These are phyloP conservation scores for Jacaranda copaia DNA, from an alignment of 257 asterid genomes.

Conservation along the genomic window DNA sequence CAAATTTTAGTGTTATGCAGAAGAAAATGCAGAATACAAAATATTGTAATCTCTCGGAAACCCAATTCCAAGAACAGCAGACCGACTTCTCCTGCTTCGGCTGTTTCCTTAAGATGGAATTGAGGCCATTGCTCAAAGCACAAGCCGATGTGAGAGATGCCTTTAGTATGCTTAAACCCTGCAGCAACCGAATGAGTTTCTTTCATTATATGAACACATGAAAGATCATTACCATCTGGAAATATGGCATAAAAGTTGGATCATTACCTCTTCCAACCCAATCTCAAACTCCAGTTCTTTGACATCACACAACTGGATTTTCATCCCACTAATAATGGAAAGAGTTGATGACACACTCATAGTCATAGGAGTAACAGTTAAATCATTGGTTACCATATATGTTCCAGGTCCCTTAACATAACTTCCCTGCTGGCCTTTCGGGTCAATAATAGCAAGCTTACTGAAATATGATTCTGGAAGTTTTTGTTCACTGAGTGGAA, in stretches of 20 bases:
- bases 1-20: too few species aligned
- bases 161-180: slow-evolving; percentile 38
- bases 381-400: slow-evolving; percentile 33
- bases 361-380: slow-evolving; percentile 28
- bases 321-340: neutral
- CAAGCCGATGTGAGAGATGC: slow-evolving; percentile 35
- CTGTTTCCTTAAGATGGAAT: slow-evolving; percentile 7
- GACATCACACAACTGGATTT: slow-evolving; percentile 29
- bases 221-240: neutral
- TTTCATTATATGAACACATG: neutral
- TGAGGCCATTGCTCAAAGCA: slow-evolving; percentile 33
- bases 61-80: too few species aligned
- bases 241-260: neutral
- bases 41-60: too few species aligned
- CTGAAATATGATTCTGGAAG: neutral
- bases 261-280: slow-evolving; percentile 37
- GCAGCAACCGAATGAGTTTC: slow-evolving; percentile 13
- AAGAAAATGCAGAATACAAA: too few species aligned
- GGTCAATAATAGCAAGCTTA: neutral
- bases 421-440: slow-evolving; percentile 24
- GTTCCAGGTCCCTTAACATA: slow-evolving; percentile 22
- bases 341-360: neutral
- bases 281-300: slow-evolving; percentile 29
- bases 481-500: slow-evolving; percentile 24
- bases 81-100: slow-evolving; percentile 15